Conservation (phyloP, 2,329 filamentous ascomycete species). For the Tolypocladium endophyticum region DNA sequence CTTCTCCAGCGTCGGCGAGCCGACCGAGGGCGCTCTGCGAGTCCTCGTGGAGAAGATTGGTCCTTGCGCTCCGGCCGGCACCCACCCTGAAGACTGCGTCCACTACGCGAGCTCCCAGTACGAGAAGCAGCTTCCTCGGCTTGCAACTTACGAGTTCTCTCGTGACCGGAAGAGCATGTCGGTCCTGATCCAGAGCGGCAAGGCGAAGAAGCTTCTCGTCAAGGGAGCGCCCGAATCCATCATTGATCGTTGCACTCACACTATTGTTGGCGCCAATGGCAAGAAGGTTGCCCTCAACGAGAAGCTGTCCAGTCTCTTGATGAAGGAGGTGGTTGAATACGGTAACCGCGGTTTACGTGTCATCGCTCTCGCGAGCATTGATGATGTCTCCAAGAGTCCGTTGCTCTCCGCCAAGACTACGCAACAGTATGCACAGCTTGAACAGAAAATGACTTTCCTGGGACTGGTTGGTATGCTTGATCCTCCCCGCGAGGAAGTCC, state of each 20-base stretch:
- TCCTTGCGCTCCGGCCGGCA: constrained; percentile 53
- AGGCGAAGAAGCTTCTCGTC: constrained; percentile 72
- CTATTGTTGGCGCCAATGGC: constrained; percentile 66
- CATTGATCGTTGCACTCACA: constrained; percentile 81
- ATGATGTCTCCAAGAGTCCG: constrained; percentile 61
- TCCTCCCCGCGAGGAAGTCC: constrained; percentile 86
- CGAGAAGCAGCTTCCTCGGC: constrained; percentile 60
- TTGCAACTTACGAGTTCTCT: constrained; percentile 93
- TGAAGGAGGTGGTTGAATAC: constrained; percentile 76
- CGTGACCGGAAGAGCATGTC: constrained; percentile 99
- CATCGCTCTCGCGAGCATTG: constrained; percentile 80
- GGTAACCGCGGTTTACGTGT: constrained; percentile 89
- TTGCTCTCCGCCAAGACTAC: constrained; percentile 73
- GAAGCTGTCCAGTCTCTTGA: constrained; percentile 58
- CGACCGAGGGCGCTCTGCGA: constrained; percentile 87
- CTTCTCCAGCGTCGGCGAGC: constrained; percentile 81
- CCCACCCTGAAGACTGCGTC: constrained; percentile 51
- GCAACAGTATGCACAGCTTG: constrained; percentile 72
- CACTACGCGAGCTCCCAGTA: constrained; percentile 80
- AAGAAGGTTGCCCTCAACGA: constrained; percentile 63
- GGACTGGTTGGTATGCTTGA: constrained; percentile 95
- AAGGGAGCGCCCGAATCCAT: constrained; percentile 95
- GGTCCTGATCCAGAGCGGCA: constrained; percentile 66
- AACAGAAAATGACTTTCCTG: constrained; percentile 89
- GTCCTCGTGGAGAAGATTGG: constrained; percentile 92